Evolutionary conservation across 371 early-diverging fungal genomes (phyloP).

Genomic region (Rhizopus microsporus): DNA sequence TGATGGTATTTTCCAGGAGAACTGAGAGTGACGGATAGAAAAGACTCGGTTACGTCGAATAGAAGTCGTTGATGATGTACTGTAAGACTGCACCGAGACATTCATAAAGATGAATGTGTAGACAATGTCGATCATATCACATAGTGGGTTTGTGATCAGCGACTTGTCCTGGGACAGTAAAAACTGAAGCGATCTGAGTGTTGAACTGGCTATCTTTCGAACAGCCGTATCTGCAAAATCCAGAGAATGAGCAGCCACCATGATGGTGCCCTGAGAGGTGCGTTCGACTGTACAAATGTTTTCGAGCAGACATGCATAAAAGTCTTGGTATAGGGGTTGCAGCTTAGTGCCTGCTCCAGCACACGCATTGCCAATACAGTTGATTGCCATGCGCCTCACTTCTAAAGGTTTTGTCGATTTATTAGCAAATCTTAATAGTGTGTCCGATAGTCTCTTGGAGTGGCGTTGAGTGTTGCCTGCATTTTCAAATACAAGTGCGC

Average conservation of each 20-base stretch:
- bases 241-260: constrained; percentile 35
- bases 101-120: constrained; percentile 50
- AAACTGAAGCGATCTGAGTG: constrained; percentile 52
- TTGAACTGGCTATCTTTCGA: constrained; percentile 54
- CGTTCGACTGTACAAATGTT: constrained; percentile 38
- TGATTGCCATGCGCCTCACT: constrained; percentile 64
- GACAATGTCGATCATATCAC: constrained; percentile 49
- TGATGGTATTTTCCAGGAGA: constrained; percentile 27
- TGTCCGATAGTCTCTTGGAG: constrained; percentile 21
- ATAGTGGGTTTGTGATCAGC: constrained; percentile 42
- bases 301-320: constrained; percentile 47
- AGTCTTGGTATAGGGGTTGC: constrained; percentile 35
- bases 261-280: constrained; percentile 33
- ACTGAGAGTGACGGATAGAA: constrained; percentile 7
- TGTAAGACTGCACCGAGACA: constrained; percentile 38
- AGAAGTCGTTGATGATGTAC: not conserved
- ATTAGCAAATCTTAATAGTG: constrained; percentile 34
- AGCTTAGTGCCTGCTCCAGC: constrained; percentile 43
- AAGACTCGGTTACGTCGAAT: not conserved
- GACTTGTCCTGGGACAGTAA: constrained; percentile 44
- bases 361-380: constrained; percentile 62
- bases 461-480: constrained; percentile 36
- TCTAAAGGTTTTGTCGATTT: constrained; percentile 39
- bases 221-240: constrained; percentile 45
- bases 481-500: constrained; percentile 54